Conservation (phyloP, 2,329 filamentous ascomycete species). For the Talaromyces sp. region DNA sequence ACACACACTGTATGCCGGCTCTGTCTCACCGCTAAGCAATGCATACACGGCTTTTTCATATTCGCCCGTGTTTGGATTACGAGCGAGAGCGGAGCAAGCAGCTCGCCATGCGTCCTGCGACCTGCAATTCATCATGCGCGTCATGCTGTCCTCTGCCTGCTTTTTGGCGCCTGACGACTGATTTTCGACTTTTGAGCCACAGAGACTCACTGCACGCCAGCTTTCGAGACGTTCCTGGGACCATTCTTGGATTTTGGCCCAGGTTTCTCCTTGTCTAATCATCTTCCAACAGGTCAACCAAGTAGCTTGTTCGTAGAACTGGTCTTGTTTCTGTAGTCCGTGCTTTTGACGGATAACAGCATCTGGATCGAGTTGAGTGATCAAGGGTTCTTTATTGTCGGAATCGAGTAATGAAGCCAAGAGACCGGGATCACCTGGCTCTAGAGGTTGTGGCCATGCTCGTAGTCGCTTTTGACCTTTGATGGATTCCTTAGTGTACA, state of each 20-base stretch:
- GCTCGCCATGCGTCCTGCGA: slow-evolving; percentile 40
- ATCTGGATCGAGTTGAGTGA: slow-evolving; percentile 91
- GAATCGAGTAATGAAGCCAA: slow-evolving; percentile 58
- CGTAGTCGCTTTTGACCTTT: slow-evolving; percentile 84
- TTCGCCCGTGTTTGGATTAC: slow-evolving; percentile 65
- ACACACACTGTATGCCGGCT: slow-evolving; percentile 73
- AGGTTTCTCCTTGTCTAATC: slow-evolving; percentile 75
- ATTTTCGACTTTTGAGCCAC: slow-evolving; percentile 51
- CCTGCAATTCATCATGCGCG: slow-evolving; percentile 44
- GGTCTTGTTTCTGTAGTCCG: slow-evolving; percentile 75
- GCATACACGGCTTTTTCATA: slow-evolving; percentile 91
- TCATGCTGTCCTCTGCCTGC: slow-evolving; percentile 37
- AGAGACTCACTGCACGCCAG: slow-evolving; percentile 84
- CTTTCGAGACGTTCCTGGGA: slow-evolving; percentile 80
- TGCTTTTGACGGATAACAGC: slow-evolving; percentile 76
- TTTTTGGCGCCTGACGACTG: slow-evolving; percentile 30
- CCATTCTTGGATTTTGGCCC: slow-evolving; percentile 77
- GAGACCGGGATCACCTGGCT: slow-evolving; percentile 60
- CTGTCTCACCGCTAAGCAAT: slow-evolving; percentile 78
- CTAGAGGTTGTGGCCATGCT: slow-evolving; percentile 63
- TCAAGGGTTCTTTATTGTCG: slow-evolving; percentile 62
- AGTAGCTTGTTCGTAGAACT: slow-evolving; percentile 83
- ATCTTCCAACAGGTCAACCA: slow-evolving; percentile 96
- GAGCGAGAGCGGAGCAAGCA: slow-evolving; percentile 49
- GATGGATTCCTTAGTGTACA: slow-evolving; percentile 85